Evolutionary conservation across 257 asterid genomes (phyloP).

Genomic region (Solanum microdontum): DNA sequence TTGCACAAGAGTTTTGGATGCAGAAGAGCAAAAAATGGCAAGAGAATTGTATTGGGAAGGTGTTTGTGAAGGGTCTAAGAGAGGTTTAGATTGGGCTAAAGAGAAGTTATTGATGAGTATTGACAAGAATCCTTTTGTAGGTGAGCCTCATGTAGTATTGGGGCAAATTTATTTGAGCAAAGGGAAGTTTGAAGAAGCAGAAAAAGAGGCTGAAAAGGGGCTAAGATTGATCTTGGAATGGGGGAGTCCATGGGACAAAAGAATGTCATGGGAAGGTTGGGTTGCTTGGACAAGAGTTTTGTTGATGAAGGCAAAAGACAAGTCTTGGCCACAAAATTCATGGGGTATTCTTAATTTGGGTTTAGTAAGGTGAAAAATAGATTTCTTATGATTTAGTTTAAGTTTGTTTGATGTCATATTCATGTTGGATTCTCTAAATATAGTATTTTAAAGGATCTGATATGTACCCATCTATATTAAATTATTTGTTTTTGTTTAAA

Average conservation of each 20-base stretch:
- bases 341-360: conserved; percentile 73
- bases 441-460: background rate
- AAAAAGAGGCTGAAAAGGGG: conserved; percentile 51
- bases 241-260: conserved; percentile 97
- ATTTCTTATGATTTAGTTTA: background rate
- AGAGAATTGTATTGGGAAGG: conserved; percentile 83
- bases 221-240: conserved; percentile 60
- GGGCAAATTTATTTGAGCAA: conserved; percentile 51
- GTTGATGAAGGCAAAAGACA: conserved; percentile 48
- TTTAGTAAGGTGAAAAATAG: conserved; percentile 24
- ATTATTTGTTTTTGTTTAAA: background rate
- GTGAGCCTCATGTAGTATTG: conserved; percentile 59
- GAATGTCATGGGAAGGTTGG: conserved; percentile 93
- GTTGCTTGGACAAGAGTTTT: conserved; percentile 75
- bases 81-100: conserved; percentile 47
- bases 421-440: background rate
- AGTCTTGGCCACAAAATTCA: conserved; percentile 50
- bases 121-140: conserved; percentile 72
- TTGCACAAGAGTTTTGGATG: conserved; percentile 34
- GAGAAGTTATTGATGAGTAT: conserved; percentile 32
- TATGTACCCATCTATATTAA: background rate
- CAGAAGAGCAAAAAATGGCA: conserved; percentile 39
- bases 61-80: conserved; percentile 35
- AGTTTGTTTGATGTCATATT: background rate
- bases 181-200: conserved; percentile 55